Base-by-base conservation (phyloP, 352 stramenopile species). In the Phytopythium ostracodes region DNA sequence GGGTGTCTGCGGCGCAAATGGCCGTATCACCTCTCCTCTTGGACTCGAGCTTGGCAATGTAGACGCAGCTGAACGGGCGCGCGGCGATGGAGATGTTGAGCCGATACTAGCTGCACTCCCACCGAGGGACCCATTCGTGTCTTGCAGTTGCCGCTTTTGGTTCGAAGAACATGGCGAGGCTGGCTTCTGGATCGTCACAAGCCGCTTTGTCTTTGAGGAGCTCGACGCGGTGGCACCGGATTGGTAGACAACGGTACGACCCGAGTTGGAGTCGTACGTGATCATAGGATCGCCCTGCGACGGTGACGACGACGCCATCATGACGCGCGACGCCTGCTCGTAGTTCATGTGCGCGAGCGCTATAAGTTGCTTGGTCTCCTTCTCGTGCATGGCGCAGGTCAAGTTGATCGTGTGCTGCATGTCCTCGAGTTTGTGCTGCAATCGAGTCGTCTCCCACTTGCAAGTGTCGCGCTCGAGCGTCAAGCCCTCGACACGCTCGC, bases 371-470 rank as follows among this genome's bases (percentile, higher is more conserved):
- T 74, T 79, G 58, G 74, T 87, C 63, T 91, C 81, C 40, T 87
- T 87, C 5, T 87, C 72, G 38, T 91, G 75, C 81, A 91, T 91
- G 9, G 79, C 76, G 24, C 70, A 68, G 5, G 81, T 91, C 59
- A 91, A 62, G 2, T 64, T 53, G 17, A 88, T 62, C 10, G 73
- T 72, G 12, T 75, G 72, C 27, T 83, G 66, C n/a, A 64, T 50
- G 0, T 59, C 54, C 12, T 78, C 71, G 0, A 89, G 63, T 31
- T 78, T 70, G 0, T 63, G 50, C 17, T 73, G 67, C 44, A 75
- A 66, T 44, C 72, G 66, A 0, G 62, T 47, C 15, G 81, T 67
- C 0, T 84, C 76, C 52, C 64, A 77, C n/a, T 68, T 69, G 60
- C 73, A 66, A 33, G 71, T 68, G 10, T 80, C 59, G 8, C 71